phyloP scores from a whole-genome alignment of 2,329 filamentous ascomycete genomes.

The Botryotinia globosa region DNA sequence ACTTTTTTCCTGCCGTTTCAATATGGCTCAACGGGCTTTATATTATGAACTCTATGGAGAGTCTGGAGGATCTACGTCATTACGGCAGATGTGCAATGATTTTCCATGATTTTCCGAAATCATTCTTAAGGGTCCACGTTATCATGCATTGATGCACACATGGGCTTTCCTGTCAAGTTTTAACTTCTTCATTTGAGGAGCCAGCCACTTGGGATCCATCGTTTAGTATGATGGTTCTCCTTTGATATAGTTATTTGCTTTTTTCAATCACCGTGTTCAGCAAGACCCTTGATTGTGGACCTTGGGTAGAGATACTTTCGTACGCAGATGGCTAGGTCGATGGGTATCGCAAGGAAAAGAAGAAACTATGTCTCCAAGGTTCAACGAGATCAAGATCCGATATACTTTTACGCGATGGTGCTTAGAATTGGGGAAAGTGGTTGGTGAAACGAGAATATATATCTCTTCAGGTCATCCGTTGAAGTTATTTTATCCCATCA shows the following conservation, averaged over 20 bases:
- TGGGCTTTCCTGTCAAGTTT: constrained; percentile 14
- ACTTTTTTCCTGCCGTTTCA: not conserved
- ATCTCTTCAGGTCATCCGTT: constrained; percentile 4
- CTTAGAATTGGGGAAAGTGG: constrained; percentile 3
- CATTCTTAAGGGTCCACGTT: constrained; percentile 7
- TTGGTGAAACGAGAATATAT: constrained; percentile 18
- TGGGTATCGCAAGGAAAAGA: constrained; percentile 1
- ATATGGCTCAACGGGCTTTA: not conserved
- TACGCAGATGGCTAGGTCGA: constrained; percentile 9
- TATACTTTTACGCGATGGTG: constrained; percentile 3
- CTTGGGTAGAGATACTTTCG: constrained; percentile 6
- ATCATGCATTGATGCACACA: constrained; percentile 21
- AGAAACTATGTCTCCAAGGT: constrained; percentile 2
- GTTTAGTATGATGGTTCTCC: not conserved
- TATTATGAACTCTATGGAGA: not conserved
- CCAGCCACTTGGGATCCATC: not conserved
- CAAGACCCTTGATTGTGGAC: not conserved
- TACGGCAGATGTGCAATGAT: constrained; percentile 15
- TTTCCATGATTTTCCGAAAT: constrained; percentile 8
- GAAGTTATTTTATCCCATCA: not conserved
- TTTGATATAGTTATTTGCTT: not conserved
- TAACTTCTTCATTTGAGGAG: not conserved
- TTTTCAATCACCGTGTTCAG: not conserved
- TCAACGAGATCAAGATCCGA: constrained; percentile 2
- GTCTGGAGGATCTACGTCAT: constrained; percentile 19